Evolutionary conservation across 2,329 filamentous ascomycete species (phyloP).

Genomic region (Canariomyces notabilis): DNA sequence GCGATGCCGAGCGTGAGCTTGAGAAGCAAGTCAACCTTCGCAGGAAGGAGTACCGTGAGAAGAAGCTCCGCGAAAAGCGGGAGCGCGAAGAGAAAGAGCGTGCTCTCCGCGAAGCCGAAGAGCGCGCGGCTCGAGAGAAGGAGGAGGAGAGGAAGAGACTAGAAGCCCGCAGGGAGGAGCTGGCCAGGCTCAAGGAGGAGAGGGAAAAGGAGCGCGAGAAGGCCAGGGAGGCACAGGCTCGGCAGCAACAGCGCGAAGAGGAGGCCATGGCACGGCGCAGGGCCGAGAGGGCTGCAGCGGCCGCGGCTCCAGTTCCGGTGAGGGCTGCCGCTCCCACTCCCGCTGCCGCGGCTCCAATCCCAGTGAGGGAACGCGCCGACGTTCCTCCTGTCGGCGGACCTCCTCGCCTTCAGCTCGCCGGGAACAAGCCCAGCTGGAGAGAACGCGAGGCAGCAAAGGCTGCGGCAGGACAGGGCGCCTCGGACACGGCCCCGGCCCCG

Average conservation of each 20-base stretch:
- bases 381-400: slow-evolving; percentile 43
- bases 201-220: slow-evolving; percentile 65
- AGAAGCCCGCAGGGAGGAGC: slow-evolving; percentile 69
- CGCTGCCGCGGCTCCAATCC: slow-evolving; percentile 24
- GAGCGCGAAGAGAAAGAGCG: slow-evolving; percentile 83
- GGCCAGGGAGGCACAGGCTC: slow-evolving; percentile 55
- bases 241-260: slow-evolving; percentile 79
- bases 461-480: slow-evolving; percentile 30
- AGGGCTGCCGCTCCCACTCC: slow-evolving; percentile 26
- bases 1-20: slow-evolving; percentile 85
- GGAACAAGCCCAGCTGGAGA: slow-evolving; percentile 64
- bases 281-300: slow-evolving; percentile 59
- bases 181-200: slow-evolving; percentile 63
- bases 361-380: slow-evolving; percentile 39
- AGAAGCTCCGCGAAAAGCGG: slow-evolving; percentile 73
- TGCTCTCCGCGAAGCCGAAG: slow-evolving; percentile 74
- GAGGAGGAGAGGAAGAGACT: slow-evolving; percentile 77
- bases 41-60: slow-evolving; percentile 82
- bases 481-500: slow-evolving; percentile 24
- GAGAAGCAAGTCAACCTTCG: slow-evolving; percentile 86
- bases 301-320: no score
- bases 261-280: slow-evolving; percentile 75
- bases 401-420: slow-evolving; percentile 57
- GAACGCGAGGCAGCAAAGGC: slow-evolving; percentile 59
- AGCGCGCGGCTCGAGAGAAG: slow-evolving; percentile 73